Conservation (phyloP, 1,284 basidiomycete genomes). For the Erythrobasidium hasegawianum region DNA sequence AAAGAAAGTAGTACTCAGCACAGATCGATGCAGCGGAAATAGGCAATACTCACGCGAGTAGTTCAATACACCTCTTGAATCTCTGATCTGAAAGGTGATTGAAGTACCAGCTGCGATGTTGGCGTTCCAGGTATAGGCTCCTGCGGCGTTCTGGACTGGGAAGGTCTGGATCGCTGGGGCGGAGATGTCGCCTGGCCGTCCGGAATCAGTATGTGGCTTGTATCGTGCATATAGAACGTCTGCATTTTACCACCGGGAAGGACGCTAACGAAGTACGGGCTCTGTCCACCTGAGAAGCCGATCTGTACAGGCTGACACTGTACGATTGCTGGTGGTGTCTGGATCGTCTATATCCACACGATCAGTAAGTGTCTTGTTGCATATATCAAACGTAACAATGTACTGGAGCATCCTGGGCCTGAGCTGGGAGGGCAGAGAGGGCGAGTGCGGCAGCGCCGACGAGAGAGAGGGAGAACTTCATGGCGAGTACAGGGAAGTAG, state of each 20-base stretch:
- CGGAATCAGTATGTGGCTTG: no score
- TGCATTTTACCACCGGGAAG: no score
- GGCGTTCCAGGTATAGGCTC: conserved; percentile 31
- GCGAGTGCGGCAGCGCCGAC: conserved; percentile 7
- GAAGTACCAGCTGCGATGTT: conserved; percentile 34
- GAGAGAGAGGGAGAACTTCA: conserved; percentile 14
- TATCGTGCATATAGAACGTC: no score
- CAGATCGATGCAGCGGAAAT: background rate
- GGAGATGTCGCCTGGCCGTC: background rate
- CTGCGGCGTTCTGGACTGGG: conserved; percentile 25
- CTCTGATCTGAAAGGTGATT: conserved; percentile 33
- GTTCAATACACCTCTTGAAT: conserved; percentile 30
- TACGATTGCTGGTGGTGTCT: conserved; percentile 26
- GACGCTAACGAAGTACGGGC: conserved; percentile 26
- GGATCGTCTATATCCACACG: no score
- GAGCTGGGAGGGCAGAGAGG: conserved; percentile 29
- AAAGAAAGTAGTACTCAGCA: background rate
- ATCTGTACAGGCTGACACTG: conserved; percentile 33
- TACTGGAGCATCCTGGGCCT: background rate
- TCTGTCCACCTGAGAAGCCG: conserved; percentile 15
- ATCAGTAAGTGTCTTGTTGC: no score
- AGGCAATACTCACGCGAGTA: conserved; percentile 8
- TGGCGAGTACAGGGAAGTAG: background rate
- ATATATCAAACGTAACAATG: no score
- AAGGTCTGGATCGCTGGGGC: conserved; percentile 22